Conservation (phyloP, 345 rosid species). For the Ceriops tagal region DNA sequence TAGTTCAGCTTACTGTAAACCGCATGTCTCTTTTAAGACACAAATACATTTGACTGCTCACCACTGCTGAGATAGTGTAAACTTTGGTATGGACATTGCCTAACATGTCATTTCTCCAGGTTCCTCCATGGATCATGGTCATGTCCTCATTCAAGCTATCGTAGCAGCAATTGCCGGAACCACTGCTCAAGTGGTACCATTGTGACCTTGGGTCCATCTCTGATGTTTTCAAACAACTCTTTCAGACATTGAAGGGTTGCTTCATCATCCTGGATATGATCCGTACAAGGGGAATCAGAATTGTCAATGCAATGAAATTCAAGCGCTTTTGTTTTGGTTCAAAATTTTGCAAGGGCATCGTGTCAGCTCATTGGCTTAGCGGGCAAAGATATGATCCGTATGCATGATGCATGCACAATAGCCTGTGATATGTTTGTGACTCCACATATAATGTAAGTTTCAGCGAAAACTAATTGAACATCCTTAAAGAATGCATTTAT, state of each 20-base stretch:
- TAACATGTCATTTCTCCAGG: too few relatives aligned
- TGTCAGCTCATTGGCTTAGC: too few relatives aligned
- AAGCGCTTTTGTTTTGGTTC: too few relatives aligned
- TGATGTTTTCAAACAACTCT: neutral
- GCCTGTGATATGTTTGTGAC: neutral
- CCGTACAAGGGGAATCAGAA: neutral
- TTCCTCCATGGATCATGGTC: neutral
- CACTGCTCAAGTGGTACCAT: neutral
- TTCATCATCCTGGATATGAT: conserved; percentile 6
- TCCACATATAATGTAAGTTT: neutral
- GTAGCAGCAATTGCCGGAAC: neutral
- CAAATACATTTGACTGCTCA: neutral
- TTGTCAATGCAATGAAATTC: neutral
- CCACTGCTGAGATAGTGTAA: neutral
- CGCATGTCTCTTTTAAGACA: too few relatives aligned
- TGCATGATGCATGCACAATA: too few relatives aligned
- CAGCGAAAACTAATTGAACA: neutral
- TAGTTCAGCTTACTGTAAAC: too few relatives aligned
- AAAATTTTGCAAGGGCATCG: too few relatives aligned
- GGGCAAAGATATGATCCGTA: too few relatives aligned
- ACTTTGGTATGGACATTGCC: too few relatives aligned
- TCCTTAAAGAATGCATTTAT: too few relatives aligned
- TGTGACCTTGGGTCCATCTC: neutral
- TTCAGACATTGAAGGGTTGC: neutral
- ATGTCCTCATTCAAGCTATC: neutral